Evolutionary conservation across 2,329 filamentous ascomycete genomes (phyloP).

Genomic region (Paecilomyces sp.): DNA sequence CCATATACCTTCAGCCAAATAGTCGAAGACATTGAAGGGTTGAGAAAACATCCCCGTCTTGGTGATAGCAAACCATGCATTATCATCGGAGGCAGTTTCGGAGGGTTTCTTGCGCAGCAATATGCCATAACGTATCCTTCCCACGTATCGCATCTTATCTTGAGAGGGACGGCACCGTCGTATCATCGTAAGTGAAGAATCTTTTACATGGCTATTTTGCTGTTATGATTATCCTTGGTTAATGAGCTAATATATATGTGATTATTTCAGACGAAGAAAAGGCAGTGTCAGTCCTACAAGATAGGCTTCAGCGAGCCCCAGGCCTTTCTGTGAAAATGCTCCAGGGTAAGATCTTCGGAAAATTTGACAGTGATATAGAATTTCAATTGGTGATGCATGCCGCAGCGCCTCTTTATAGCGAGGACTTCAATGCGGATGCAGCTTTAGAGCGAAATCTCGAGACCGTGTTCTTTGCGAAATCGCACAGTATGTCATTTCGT

Average conservation of each 20-base stretch:
- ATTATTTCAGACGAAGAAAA: background rate
- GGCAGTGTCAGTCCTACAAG: constrained; percentile 12
- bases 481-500: background rate
- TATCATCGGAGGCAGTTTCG: constrained; percentile 34
- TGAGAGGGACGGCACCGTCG: constrained; percentile 30
- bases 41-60: constrained; percentile 27
- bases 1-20: background rate
- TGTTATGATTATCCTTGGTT: no score
- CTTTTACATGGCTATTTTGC: background rate
- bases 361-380: constrained; percentile 30
- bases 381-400: constrained; percentile 33
- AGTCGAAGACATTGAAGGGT: background rate
- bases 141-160: constrained; percentile 24
- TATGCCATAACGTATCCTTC: constrained; percentile 32
- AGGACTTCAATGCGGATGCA: constrained; percentile 26
- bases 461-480: constrained; percentile 28
- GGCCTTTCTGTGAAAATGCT: constrained; percentile 32
- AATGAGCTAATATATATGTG: background rate
- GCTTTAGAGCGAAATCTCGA: constrained; percentile 21
- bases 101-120: constrained; percentile 33
- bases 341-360: constrained; percentile 31
- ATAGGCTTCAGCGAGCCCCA: constrained; percentile 25
- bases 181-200: constrained; percentile 25
- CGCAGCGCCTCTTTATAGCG: constrained; percentile 30
- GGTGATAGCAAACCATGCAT: constrained; percentile 16